A percentile compares a stretch with the other conserved stretches of the same genome.
These are phyloP conservation scores for Suillus spraguei DNA, from an alignment of 768 basidiomycete genomes.

Conservation along the genomic window DNA sequence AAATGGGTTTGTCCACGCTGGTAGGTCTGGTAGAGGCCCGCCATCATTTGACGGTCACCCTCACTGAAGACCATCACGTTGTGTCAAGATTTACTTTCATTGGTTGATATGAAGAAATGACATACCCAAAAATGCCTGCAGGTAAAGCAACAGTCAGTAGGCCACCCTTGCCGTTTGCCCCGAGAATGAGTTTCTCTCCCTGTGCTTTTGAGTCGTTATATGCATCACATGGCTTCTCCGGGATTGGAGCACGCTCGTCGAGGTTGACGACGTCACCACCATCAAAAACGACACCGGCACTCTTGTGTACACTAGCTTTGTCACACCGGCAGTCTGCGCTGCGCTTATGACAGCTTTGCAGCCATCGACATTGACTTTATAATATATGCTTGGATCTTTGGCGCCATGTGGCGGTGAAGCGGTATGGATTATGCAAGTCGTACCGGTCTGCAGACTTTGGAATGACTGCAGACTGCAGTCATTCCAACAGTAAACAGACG, in stretches of 20 bases:
- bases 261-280: conserved; percentile 79
- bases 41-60: conserved; percentile 86
- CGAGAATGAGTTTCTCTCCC: conserved; percentile 82
- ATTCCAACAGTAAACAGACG: background rate
- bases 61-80: conserved; percentile 51
- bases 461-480: too few relatives aligned
- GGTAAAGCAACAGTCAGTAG: conserved; percentile 88
- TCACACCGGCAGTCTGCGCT: conserved; percentile 69
- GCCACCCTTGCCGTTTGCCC: conserved; percentile 83
- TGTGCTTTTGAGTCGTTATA: conserved; percentile 95
- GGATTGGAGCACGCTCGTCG: conserved; percentile 84
- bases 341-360: conserved; percentile 85
- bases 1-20: conserved; percentile 83
- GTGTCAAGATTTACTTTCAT: conserved; percentile 1
- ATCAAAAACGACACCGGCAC: conserved; percentile 88
- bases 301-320: conserved; percentile 95
- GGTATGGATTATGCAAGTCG: conserved; percentile 94
- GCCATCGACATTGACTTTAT: conserved; percentile 93
- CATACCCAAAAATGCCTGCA: conserved; percentile 94
- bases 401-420: conserved; percentile 80
- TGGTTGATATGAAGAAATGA: conserved; percentile 9
- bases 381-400: conserved; percentile 72
- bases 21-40: conserved; percentile 79
- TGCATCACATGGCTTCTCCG: conserved; percentile 77
- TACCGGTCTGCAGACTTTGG: conserved; percentile 79